Evolutionary conservation across 345 rosid species (phyloP), one percentile per base, ranked within the genome.

Genomic region (Sonneratia alba): DNA sequence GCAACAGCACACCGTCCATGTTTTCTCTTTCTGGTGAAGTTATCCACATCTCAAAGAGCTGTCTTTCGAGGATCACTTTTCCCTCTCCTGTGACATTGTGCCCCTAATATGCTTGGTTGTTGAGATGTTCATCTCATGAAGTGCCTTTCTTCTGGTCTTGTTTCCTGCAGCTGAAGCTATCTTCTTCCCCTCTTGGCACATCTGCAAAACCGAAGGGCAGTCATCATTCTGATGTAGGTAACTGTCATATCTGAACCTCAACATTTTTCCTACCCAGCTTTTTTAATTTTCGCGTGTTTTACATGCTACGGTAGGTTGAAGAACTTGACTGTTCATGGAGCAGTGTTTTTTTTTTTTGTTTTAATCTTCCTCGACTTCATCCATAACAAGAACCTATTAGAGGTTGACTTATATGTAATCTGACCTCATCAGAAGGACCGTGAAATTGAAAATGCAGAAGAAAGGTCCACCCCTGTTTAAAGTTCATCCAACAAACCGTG

Each of bases 171-270:
- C 84, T 90, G 71, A 92, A 92, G 82, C 74, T 95, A 81, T 88
- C 87, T 42, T 42, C 45, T 78, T 95, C 90, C 81, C 98, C 99
- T 37, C 80, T 80, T 6, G 97, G 90, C 70, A 90, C 96, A 71
- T 92, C 92, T 76, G 94, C 97, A 11, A 90, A 95, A 86, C 97
- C 98, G 36, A 92, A 90, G 84, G 90, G 97, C 83, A 92, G 98
- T 85, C 96, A 97, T 43, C 92, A 92, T 85, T 95, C 99, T 43
- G 92, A 97, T 82, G 92, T 95, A 85, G 99, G 97, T 90, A 81
- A 81, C 76, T 55, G 21, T 48, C 40, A 48, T 63, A 21, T 48
- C 66, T 27, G 0, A 42, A 42, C 45, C 0, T 64, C 36, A 19
- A 49, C 7, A 3, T 13, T 66, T 57, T n/a, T 4, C 3, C 63